Base-by-base conservation (phyloP, 1,139 yeast species). In the Yamadazyma pseudoaaseri region DNA sequence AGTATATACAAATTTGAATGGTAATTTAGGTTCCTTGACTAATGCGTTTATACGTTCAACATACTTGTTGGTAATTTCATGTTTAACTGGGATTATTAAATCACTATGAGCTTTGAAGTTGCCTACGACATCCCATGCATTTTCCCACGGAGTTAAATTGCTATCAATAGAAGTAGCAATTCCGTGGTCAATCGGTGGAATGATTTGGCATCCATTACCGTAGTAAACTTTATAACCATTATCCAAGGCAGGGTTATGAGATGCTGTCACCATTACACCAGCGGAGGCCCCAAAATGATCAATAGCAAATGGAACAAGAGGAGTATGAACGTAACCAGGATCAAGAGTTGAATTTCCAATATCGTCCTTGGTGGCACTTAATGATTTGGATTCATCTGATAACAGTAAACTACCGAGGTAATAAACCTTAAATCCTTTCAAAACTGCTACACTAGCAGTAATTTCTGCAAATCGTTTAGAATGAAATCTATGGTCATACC, bases 211-310 rank as follows among this genome's bases (percentile, higher is more conserved):
- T 5, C 97, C 97, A 52, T 92, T 92, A 11, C 73, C 68, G 76
- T 94, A 87, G 62, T 92, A 90, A 1, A 92, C 97, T 53, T 92
- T 92, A 62, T 87, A 92, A 0, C 98, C 98, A 52, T 92, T 92
- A 54, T 90, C 97, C 43, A 71, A 68, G 10, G 92, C 94, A 0
- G 97, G 97, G 52, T 92, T 92, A 58, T 92, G 98, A 35, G 96
- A 86, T 0, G 98, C 97, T 0, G 98, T 92, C 30, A 92, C 79
- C 97, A 92, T 92, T 2, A 92, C 85, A 22, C 97, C 98, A 33
- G 81, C 87, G 0, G 81, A 65, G 0, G 96, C 89, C 0, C 61
- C 47, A 38, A 64, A 70, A 25, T 65, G 52, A 44, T 84, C 86
- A 18, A 92, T 82, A 0, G 86, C 79, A 59, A 85, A 90, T 1